phyloP scores from a whole-genome alignment of 2,329 filamentous ascomycete genomes.

The Anisogramma anomala region DNA sequence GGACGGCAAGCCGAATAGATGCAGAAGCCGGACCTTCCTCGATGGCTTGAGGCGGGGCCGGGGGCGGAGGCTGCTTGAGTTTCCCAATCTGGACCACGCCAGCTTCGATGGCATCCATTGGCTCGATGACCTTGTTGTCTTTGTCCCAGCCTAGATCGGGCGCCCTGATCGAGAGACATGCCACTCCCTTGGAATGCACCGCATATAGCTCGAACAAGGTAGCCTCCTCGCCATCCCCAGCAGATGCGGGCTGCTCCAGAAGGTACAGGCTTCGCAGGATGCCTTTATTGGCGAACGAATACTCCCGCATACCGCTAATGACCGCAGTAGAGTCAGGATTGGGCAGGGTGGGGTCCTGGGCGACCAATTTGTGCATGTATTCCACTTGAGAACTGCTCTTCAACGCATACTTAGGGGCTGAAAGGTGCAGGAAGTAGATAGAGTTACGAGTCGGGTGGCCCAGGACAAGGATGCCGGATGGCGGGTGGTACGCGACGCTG shows the following conservation, averaged over 20 bases:
- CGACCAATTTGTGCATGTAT: constrained; percentile 68
- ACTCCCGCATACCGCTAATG: constrained; percentile 92
- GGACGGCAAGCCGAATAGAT: constrained; percentile 26
- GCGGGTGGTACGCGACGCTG: constrained; percentile 87
- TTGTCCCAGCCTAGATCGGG: constrained; percentile 83
- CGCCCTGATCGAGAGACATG: constrained; percentile 74
- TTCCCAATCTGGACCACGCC: constrained; percentile 66
- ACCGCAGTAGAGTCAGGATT: constrained; percentile 91
- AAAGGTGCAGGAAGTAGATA: constrained; percentile 92
- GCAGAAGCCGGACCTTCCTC: constrained; percentile 17
- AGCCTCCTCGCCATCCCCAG: constrained; percentile 53
- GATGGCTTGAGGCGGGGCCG: constrained; percentile 31
- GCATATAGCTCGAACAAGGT: constrained; percentile 89
- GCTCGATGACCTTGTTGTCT: constrained; percentile 75
- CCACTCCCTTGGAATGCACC: constrained; percentile 97
- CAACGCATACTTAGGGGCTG: constrained; percentile 83
- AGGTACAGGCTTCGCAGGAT: constrained; percentile 84
- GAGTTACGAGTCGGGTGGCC: constrained; percentile 96
- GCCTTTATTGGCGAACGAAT: constrained; percentile 79
- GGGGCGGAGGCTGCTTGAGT: constrained; percentile 42
- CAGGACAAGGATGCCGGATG: constrained; percentile 84
- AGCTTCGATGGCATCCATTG: constrained; percentile 63
- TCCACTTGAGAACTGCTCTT: constrained; percentile 74
- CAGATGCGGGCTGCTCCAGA: constrained; percentile 57
- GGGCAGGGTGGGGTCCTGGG: constrained; percentile 60